Base-by-base conservation (phyloP, 2,329 filamentous ascomycete genomes). In the Colletotrichum sp. region DNA sequence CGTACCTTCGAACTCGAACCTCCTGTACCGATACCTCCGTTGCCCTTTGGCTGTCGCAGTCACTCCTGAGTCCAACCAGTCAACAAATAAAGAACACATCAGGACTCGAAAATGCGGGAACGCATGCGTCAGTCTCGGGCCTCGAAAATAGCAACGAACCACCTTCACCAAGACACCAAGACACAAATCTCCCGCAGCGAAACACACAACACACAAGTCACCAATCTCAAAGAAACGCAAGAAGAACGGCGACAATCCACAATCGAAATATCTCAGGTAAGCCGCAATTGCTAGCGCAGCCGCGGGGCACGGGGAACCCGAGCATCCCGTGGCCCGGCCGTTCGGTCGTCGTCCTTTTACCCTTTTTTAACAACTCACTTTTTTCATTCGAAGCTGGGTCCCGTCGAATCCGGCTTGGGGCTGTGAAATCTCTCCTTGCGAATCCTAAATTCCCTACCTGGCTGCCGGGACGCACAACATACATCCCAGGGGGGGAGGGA, bases 251-350 rank as follows among this genome's bases (percentile, higher is more conserved):
- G 16, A 58, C 22, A 27, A 28, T 58, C 55, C 55, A 28, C 27
- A n/a, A 4, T 61, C 34, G 32, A 22, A 32, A 61, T 34, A 61
- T 22, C 8, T 36, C 66, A 60, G 52, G 25, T 30, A 48, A 61
- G 55, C 25, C 55, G 25, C 55, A 25, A 22, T 62, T 56, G 18
- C 34, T 62, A 43, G 55, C 55, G 52, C 70, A 71, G 72, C 30
- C 55, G 69, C 62, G 69, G 69, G 62, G 55, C n/a, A 60, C 73
- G 73, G 70, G 56, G 34, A 68, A n/a, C 70, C 69, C 70, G 70
- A 73, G 32, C 43, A 25, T 34, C 43, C 73, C 70, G 73, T 58
- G 32, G 34, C 69, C 69, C 72, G 68, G 67, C 36, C 56, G 36
- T 48, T 62, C 67, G 56, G 62, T 71, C 60, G 48, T 36, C 61